These are phyloP conservation scores for Camelina laxa DNA, from an alignment of 345 rosid species.

Conservation along the genomic window DNA sequence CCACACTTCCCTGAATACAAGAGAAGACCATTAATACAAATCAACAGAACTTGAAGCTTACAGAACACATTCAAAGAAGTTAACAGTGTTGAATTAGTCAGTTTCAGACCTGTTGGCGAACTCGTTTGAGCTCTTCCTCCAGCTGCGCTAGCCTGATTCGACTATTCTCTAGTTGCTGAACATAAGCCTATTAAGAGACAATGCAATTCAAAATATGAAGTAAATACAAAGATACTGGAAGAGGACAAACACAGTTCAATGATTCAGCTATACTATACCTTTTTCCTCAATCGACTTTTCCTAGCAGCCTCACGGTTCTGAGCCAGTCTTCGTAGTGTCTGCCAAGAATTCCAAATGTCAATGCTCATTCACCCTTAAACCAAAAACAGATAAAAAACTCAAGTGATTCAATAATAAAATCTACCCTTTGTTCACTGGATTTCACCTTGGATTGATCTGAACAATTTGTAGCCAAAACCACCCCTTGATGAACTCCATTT, in stretches of 20 bases:
- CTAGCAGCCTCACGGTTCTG: conserved; percentile 98
- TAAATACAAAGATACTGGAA: background rate
- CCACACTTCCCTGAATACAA: conserved; percentile 57
- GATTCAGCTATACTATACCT: conserved; percentile 49
- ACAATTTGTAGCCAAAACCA: conserved; percentile 57
- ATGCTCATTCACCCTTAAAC: background rate
- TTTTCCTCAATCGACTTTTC: conserved; percentile 89
- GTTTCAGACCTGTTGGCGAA: conserved; percentile 71
- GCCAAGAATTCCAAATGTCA: conserved; percentile 29
- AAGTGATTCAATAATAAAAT: background rate
- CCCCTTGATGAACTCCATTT: conserved; percentile 54
- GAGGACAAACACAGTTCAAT: background rate
- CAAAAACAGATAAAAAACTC: conserved; percentile 10
- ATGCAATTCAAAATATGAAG: conserved; percentile 1
- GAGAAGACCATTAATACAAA: background rate
- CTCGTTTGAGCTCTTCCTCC: conserved; percentile 85
- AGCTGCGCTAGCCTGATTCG: conserved; percentile 68
- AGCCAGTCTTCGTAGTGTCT: conserved; percentile 84
- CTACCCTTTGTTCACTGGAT: conserved; percentile 71
- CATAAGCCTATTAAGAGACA: conserved; percentile 81
- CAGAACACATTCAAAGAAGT: background rate
- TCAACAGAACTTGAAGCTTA: background rate
- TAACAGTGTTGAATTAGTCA: background rate
- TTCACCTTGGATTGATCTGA: conserved; percentile 64
- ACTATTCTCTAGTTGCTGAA: conserved; percentile 88